Base-by-base conservation (phyloP, 768 basidiomycete genomes). In the Hortiboletus campestris region DNA sequence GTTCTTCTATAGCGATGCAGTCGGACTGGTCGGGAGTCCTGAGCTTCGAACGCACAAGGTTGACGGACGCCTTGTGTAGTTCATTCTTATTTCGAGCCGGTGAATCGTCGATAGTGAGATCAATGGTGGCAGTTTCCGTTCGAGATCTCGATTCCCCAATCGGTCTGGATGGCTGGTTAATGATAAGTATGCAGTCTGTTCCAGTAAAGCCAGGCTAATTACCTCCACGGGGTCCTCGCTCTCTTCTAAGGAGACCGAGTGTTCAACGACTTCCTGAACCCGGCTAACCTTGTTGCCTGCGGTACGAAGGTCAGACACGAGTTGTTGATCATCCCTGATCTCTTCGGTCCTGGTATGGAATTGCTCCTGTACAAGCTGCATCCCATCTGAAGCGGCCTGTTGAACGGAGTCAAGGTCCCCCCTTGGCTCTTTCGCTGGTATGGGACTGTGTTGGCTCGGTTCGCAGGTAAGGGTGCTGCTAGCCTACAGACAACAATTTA, bases 41-140 rank as follows among this genome's bases (percentile, higher is more conserved):
- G 16, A 36, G n/a, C 9, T 31, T 51, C 19, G 54, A 32, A 47
- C 14, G 20, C 22, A 39, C 8, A 39, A 28, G 19, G 17, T 32
- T 22, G n/a, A 25, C 11, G 14, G 48, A 36, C 9, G 31, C 14
- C 46, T 52, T 40, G 31, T 45, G 49, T 19, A 13, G 6, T 13
- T 17, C 25, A n/a, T 11, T 41, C 19, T 49, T 49, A 44, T 44
- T 56, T 41, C 45, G 62, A 29, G 46, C 55, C 11, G 71, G 72
- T 28, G 68, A 57, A 4, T 53, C 53, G 41, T 75, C 72, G 19
- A 64, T 56, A n/a, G 77, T 80, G 51, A 81, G 70, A 63, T 83
- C 81, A 53, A 81, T 75, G 41, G 74, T 78, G 9, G 70, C 60
- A 20, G 58, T 56, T 41, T 74, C 59, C 20, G 51, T 57, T 60